phyloP scores from a whole-genome alignment of 805 yeast genomes.

The Candida piceae region DNA sequence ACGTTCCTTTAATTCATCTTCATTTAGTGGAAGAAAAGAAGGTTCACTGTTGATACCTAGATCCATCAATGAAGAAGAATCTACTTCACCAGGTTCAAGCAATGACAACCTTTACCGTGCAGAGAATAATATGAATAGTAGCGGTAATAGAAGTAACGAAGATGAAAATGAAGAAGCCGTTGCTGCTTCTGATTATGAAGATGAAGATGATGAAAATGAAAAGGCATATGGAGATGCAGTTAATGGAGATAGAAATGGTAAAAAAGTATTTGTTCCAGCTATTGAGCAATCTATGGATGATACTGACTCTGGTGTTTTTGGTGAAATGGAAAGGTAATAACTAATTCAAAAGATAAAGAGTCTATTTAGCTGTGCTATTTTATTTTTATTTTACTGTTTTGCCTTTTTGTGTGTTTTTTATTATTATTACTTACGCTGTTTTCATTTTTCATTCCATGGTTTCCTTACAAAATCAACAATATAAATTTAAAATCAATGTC shows the following conservation, averaged over 20 bases:
- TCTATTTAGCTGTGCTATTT: neutral
- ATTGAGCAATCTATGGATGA: conserved; percentile 4
- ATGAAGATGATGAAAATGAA: conserved; percentile 13
- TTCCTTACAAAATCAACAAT: too few species aligned
- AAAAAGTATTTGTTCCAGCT: conserved; percentile 1
- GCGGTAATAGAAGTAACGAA: conserved; percentile 4
- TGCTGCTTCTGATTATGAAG: conserved; percentile 18
- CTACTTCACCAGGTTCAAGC: too few species aligned
- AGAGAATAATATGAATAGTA: too few species aligned
- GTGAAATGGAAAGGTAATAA: conserved; percentile 30
- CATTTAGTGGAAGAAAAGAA: conserved; percentile 6
- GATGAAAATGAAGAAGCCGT: conserved; percentile 12
- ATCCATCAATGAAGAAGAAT: conserved; percentile 1
- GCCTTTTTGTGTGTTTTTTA: too few species aligned
- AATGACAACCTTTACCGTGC: too few species aligned
- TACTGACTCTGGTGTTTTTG: conserved; percentile 32
- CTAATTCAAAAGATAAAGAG: neutral
- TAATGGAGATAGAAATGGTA: conserved; percentile 8
- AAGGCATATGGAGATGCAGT: conserved; percentile 5
- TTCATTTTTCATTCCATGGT: too few species aligned
- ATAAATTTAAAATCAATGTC: too few species aligned
- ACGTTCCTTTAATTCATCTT: neutral
- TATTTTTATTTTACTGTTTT: neutral
- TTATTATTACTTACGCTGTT: too few species aligned
- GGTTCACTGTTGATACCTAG: conserved; percentile 15